phyloP scores from a whole-genome alignment of 2,329 filamentous ascomycete genomes.

The Pseudocercospora crystallina region DNA sequence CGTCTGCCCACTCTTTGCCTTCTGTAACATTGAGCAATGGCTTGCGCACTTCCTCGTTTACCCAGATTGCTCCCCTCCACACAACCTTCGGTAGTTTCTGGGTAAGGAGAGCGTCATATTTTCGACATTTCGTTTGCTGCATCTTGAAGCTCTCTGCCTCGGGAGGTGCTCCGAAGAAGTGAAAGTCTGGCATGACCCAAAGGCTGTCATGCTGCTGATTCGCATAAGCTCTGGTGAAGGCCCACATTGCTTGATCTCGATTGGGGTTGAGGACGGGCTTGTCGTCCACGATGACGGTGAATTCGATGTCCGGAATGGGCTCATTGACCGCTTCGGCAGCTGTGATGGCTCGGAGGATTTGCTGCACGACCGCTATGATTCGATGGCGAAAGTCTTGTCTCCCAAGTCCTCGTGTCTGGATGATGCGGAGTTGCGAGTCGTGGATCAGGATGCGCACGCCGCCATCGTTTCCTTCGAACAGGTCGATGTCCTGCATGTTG shows the following conservation, averaged over 20 bases:
- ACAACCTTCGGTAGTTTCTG: conserved; percentile 32
- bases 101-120: conserved; percentile 23
- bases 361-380: conserved; percentile 33
- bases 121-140: conserved; percentile 19
- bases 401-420: conserved; percentile 20
- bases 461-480: conserved; percentile 41
- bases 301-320: conserved; percentile 23
- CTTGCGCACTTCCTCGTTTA: conserved; percentile 29
- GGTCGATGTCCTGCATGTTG: conserved; percentile 12
- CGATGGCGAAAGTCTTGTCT: conserved; percentile 28
- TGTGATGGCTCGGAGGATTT: conserved; percentile 18
- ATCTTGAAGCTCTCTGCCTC: conserved; percentile 23
- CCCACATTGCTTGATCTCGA: conserved; percentile 14
- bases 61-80: conserved; percentile 33
- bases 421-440: conserved; percentile 23
- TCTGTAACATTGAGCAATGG: conserved; percentile 32
- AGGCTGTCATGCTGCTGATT: conserved; percentile 24
- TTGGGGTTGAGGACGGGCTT: conserved; percentile 13
- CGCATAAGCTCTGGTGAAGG: conserved; percentile 16
- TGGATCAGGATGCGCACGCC: conserved; percentile 20
- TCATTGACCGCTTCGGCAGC: conserved; percentile 20
- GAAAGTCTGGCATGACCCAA: conserved; percentile 24
- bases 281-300: conserved; percentile 23
- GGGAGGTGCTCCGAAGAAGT: conserved; percentile 22
- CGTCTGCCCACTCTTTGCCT: conserved; percentile 39